Evolutionary conservation across 1,139 yeast species (phyloP).

Genomic region (Candida anutae): DNA sequence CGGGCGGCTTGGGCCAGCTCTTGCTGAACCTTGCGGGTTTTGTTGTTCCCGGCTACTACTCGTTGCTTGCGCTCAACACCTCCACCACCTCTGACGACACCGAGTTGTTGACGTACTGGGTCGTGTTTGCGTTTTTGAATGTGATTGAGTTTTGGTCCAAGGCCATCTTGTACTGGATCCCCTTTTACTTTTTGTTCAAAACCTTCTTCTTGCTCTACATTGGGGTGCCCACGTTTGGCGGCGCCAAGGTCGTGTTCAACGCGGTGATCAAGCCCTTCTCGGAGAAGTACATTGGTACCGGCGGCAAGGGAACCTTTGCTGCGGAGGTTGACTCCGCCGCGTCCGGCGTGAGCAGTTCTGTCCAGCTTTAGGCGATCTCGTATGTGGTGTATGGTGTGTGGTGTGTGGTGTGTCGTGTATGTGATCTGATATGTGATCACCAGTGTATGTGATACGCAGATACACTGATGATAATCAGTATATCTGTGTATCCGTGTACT

Average conservation of each 20-base stretch:
- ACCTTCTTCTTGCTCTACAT: slow-evolving; percentile 81
- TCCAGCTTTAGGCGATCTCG: slow-evolving; percentile 22
- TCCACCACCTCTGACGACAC: slow-evolving; percentile 65
- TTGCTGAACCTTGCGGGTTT: slow-evolving; percentile 90
- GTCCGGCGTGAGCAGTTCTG: slow-evolving; percentile 41
- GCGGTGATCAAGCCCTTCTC: slow-evolving; percentile 65
- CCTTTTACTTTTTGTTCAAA: slow-evolving; percentile 93
- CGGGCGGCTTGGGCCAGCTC: slow-evolving; percentile 92
- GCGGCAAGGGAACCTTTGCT: slow-evolving; percentile 13
- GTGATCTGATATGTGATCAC: no score
- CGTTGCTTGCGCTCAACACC: slow-evolving; percentile 78
- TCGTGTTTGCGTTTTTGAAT: slow-evolving; percentile 84
- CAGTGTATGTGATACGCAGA: no score
- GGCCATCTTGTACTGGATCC: slow-evolving; percentile 88
- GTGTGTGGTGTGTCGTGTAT: no score
- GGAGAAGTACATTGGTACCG: slow-evolving; percentile 43
- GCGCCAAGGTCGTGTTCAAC: slow-evolving; percentile 67
- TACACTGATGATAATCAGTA: no score
- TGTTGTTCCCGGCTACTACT: slow-evolving; percentile 83
- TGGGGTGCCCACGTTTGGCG: slow-evolving; percentile 82
- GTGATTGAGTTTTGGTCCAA: slow-evolving; percentile 94
- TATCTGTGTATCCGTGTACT: no score
- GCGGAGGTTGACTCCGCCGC: slow-evolving; percentile 38
- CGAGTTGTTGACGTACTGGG: slow-evolving; percentile 91
- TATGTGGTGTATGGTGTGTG: no score